These are phyloP conservation scores for Trichoderma breve DNA, from an alignment of 2,329 filamentous ascomycete genomes.

Conservation along the genomic window DNA sequence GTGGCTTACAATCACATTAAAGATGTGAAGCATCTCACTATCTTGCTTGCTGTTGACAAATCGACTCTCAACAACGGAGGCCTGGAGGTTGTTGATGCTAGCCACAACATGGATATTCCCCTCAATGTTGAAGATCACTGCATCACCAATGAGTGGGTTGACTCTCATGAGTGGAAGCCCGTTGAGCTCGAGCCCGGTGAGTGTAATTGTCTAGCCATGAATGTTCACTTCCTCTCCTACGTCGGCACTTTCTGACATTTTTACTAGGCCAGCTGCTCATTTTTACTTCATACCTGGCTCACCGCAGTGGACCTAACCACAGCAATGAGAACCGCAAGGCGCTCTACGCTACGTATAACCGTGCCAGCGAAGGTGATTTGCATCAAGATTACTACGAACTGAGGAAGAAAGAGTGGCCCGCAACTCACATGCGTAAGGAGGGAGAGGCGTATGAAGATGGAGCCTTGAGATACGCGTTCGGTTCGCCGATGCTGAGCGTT, in stretches of 20 bases:
- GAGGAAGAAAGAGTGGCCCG: background rate
- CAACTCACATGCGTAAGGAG: background rate
- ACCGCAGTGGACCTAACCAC: background rate
- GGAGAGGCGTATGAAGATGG: background rate
- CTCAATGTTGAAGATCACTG: background rate
- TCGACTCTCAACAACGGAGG: background rate
- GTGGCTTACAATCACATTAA: conserved; percentile 6
- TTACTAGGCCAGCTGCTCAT: background rate
- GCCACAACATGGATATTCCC: conserved; percentile 2
- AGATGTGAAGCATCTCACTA: conserved; percentile 5
- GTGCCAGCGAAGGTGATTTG: background rate
- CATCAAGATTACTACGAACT: background rate
- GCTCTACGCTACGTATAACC: conserved; percentile 4
- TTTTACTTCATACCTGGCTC: conserved; percentile 1
- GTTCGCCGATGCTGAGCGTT: conserved; percentile 2
- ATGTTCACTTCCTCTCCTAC: rapidly evolving
- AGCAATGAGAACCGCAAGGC: conserved; percentile 2
- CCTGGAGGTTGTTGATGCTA: background rate
- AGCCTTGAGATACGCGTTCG: conserved; percentile 6
- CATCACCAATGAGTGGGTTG: background rate
- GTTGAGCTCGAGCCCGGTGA: conserved; percentile 2
- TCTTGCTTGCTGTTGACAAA: background rate
- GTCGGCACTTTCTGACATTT: background rate
- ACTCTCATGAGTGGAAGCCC: background rate
- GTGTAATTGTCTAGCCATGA: too few relatives aligned